Percentiles rank a stretch among this genome's conserved stretches.
Conservation (phyloP, 345 rosid species). For the Gynandropsis gynandra region DNA sequence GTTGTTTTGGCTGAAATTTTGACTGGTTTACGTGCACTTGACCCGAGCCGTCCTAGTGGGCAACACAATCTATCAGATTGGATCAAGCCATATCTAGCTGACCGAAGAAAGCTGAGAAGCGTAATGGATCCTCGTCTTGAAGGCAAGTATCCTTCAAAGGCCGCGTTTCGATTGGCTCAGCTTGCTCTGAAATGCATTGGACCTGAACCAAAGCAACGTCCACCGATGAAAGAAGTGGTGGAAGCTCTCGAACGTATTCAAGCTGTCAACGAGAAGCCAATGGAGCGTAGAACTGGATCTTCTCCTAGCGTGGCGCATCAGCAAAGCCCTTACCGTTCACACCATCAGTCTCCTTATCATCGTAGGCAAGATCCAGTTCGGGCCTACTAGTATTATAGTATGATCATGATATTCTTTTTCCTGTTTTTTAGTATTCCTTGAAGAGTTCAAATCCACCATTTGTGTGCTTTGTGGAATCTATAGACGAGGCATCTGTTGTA, state of each 20-base stretch:
- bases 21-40: conserved; percentile 79
- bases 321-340: conserved; percentile 35
- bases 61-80: conserved; percentile 67
- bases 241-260: conserved; percentile 51
- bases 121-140: conserved; percentile 67
- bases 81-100: conserved; percentile 69
- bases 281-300: conserved; percentile 44
- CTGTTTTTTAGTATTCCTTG: conserved; percentile 15
- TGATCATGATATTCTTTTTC: conserved; percentile 21
- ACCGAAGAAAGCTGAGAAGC: conserved; percentile 59
- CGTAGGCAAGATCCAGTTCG: conserved; percentile 26
- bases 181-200: conserved; percentile 67
- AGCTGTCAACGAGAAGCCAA: conserved; percentile 42
- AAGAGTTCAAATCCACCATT: background rate
- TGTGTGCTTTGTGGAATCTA: conserved; percentile 6
- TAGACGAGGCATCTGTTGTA: conserved; percentile 5
- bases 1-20: conserved; percentile 84
- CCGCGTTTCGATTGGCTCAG: conserved; percentile 56
- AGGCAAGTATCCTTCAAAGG: conserved; percentile 73
- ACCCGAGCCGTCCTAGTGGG: conserved; percentile 63
- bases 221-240: conserved; percentile 81
- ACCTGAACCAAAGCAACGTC: conserved; percentile 64
- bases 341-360: conserved; percentile 49
- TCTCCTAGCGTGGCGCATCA: conserved; percentile 20
- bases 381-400: conserved; percentile 23